Evolutionary conservation across 2,329 filamentous ascomycete genomes (phyloP), one percentile per base, ranked within the genome.

Genomic region (Xylariaceae sp.): DNA sequence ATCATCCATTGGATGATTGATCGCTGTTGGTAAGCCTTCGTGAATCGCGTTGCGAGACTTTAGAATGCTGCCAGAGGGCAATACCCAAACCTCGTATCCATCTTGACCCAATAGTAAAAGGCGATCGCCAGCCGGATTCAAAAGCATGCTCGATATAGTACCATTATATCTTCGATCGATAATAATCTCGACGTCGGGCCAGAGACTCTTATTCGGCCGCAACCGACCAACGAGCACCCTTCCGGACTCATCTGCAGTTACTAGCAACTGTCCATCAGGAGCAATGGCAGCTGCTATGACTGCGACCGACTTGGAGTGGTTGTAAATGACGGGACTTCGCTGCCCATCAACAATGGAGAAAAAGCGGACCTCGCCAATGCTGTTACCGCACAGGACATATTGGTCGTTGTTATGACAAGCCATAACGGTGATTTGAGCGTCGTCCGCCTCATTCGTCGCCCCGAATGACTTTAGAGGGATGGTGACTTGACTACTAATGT

Each of bases 241-340:
- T 11, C 53, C 55, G 16, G 53, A 49, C 17, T 59, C 52, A 50
- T 65, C 61, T 3, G 57, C 60, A 20, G 59, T 62, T 20, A 59
- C 40, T 11, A 64, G 39, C n/a, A 59, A 19, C 16, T 48, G 48
- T 3, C 32, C 45, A 12, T 50, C 19, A 33, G 59, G 47, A 14
- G 47, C 45, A 11, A 55, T 48, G 2, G 48, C 48, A 19, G 64
- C 41, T 21, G 29, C 17, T 5, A 50, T 41, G 6, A 65, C 49
- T 5, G 46, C 52, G 21, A 54, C 44, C 2, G 48, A 48, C 21
- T 38, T 27, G 3, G 39, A 45, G 54, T 64, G 62, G 8, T 45
- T 38, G 37, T 57, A 64, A 5, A 64, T 44, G 17, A 50, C 40
- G 1, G 42, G 37, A 2, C 43, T 10, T 34, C 54, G 36, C 6